phyloP scores from a whole-genome alignment of 192 early-diverging fungal species.

The Radiomyces spectabilis region DNA sequence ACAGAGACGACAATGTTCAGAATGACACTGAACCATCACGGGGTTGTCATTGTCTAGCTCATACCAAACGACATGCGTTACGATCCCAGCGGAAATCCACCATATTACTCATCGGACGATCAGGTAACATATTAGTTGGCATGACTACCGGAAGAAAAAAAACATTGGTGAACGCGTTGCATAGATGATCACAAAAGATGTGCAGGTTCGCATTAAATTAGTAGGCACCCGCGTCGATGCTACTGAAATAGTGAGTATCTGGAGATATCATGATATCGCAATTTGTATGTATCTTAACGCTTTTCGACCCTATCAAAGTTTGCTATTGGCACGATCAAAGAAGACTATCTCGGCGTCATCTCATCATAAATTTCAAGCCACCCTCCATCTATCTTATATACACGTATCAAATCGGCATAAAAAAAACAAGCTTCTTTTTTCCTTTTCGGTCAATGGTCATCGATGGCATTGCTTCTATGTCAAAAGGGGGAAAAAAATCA shows the following conservation, averaged over 20 bases:
- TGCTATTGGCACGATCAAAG: constrained; percentile 95
- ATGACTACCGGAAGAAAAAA: neutral
- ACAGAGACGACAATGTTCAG: too few species aligned
- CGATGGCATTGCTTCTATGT: too few species aligned
- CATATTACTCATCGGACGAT: constrained; percentile 74
- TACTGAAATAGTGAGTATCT: constrained; percentile 79
- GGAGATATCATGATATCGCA: neutral
- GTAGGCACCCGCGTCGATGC: constrained; percentile 86
- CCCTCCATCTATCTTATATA: neutral
- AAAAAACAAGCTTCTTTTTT: neutral
- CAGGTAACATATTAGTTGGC: constrained; percentile 30
- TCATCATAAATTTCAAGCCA: constrained; percentile 11
- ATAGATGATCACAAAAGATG: constrained; percentile 78
- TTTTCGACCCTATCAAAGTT: constrained; percentile 41
- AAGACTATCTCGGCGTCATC: constrained; percentile 88
- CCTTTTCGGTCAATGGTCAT: too few species aligned
- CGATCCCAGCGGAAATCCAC: constrained; percentile 82
- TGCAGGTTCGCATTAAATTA: constrained; percentile 80
- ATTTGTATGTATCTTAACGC: neutral
- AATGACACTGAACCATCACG: too few species aligned
- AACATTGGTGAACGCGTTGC: neutral
- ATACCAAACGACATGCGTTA: constrained; percentile 88
- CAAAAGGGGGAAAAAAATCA: too few species aligned
- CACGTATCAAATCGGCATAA: too few species aligned
- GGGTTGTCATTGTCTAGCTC: constrained; percentile 34